phyloP scores from a whole-genome alignment of 345 rosid species.

The Trapa incisa region DNA sequence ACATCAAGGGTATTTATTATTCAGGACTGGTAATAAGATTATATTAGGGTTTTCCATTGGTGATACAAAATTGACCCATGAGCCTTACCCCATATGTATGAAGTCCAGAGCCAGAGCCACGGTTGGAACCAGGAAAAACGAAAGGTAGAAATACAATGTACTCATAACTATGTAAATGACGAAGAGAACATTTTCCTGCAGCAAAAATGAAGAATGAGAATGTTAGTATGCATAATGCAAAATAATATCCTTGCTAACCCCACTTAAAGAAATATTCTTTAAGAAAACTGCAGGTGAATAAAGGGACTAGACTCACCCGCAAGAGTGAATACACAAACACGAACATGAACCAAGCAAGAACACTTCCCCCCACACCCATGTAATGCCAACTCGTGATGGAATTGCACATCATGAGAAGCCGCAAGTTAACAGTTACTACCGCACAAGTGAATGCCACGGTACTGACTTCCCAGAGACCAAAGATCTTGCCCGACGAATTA shows the following conservation, averaged over 20 bases:
- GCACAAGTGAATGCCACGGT: slow-evolving; percentile 93
- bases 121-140: slow-evolving; percentile 66
- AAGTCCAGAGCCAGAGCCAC: slow-evolving; percentile 88
- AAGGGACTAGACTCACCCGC: slow-evolving; percentile 22
- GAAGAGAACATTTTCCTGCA: slow-evolving; percentile 71
- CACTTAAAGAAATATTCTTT: no score
- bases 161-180: slow-evolving; percentile 86
- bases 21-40: no score
- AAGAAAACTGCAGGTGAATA: background rate
- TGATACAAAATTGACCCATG: background rate
- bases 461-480: slow-evolving; percentile 98
- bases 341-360: slow-evolving; percentile 77
- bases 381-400: slow-evolving; percentile 88
- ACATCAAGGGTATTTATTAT: background rate
- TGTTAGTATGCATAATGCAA: slow-evolving; percentile 7
- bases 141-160: slow-evolving; percentile 73
- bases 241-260: no score
- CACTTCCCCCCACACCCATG: slow-evolving; percentile 82
- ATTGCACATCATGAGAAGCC: slow-evolving; percentile 91
- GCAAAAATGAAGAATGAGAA: background rate
- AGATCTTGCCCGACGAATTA: slow-evolving; percentile 65
- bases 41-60: no score
- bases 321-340: slow-evolving; percentile 61
- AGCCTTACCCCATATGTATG: slow-evolving; percentile 64
- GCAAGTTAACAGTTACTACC: slow-evolving; percentile 81